A percentile compares a stretch with the other conserved stretches of the same genome.
phyloP scores from a whole-genome alignment of 768 basidiomycete genomes.

The Mycena olivaceomarginata region DNA sequence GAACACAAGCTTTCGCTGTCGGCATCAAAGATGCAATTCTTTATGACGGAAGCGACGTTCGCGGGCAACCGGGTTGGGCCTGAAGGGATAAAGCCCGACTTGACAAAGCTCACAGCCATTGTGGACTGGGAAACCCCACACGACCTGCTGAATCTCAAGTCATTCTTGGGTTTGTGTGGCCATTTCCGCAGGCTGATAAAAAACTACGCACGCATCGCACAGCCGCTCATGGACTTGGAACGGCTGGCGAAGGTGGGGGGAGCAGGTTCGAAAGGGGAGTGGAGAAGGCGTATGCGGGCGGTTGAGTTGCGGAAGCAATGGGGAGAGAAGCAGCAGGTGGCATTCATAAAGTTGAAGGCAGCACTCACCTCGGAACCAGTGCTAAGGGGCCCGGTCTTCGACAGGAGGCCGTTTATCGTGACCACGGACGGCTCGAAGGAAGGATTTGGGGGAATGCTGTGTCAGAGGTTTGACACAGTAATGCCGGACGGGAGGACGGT shows the following conservation, averaged over 20 bases:
- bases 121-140: slow-evolving; percentile 49
- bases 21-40: slow-evolving; percentile 48
- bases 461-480: slow-evolving; percentile 43
- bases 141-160: background rate
- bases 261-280: slow-evolving; percentile 7
- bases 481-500: slow-evolving; percentile 40
- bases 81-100: slow-evolving; percentile 57
- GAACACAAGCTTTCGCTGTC: slow-evolving; percentile 56
- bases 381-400: slow-evolving; percentile 43
- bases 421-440: slow-evolving; percentile 46
- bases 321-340: slow-evolving; percentile 42
- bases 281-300: background rate
- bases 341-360: slow-evolving; percentile 50
- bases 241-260: background rate
- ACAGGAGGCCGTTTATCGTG: slow-evolving; percentile 51
- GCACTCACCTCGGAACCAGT: slow-evolving; percentile 47
- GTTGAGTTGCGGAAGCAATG: slow-evolving; percentile 28
- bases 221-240: slow-evolving; percentile 1
- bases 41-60: too few species aligned
- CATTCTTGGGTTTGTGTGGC: slow-evolving; percentile 37
- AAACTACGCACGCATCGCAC: slow-evolving; percentile 48
- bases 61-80: slow-evolving; percentile 4
- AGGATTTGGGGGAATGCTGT: slow-evolving; percentile 43
- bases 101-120: slow-evolving; percentile 59
- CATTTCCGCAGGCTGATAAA: slow-evolving; percentile 57